Percentiles rank a stretch among this genome's conserved stretches.
These are phyloP conservation scores for Misopates orontium DNA, from an alignment of 257 asterid genomes.

Conservation along the genomic window DNA sequence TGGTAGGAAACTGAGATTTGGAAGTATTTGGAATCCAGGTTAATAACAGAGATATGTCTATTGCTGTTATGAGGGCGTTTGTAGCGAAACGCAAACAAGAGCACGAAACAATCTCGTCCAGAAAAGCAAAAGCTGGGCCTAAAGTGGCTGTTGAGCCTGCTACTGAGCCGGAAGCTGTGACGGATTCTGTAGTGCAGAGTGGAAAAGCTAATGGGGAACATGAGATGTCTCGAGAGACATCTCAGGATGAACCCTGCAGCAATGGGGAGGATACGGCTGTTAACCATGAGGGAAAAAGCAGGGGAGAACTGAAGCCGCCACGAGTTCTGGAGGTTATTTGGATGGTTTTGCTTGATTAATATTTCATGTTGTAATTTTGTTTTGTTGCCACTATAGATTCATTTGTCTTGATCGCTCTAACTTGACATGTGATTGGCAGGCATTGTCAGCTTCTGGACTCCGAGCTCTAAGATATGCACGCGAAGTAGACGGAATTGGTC, in stretches of 20 bases:
- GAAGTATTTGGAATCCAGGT: constrained; percentile 51
- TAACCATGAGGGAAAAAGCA: constrained; percentile 45
- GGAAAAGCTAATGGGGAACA: constrained; percentile 48
- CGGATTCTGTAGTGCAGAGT: constrained; percentile 33
- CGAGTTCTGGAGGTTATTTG: constrained; percentile 85
- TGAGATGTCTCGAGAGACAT: constrained; percentile 40
- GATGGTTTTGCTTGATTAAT: constrained; percentile 2
- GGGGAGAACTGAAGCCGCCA: constrained; percentile 59
- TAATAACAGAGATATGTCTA: constrained; percentile 91
- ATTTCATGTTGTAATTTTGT: not conserved
- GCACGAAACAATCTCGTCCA: constrained; percentile 56
- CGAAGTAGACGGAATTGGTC: constrained; percentile 86
- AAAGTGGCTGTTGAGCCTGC: constrained; percentile 26
- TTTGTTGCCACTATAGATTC: not conserved
- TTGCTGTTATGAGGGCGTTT: constrained; percentile 89
- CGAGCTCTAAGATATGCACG: constrained; percentile 95
- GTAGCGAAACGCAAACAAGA: constrained; percentile 63
- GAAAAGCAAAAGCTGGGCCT: constrained; percentile 43
- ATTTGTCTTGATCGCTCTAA: not conserved
- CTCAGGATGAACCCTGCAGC: constrained; percentile 45
- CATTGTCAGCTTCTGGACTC: constrained; percentile 94
- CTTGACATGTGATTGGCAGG: constrained; percentile 41
- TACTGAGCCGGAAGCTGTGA: constrained; percentile 27
- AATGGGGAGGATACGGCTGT: constrained; percentile 36
- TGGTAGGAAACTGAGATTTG: constrained; percentile 24